phyloP scores from a whole-genome alignment of 495 filamentous ascomycete species.

The Aspergillus diversus region DNA sequence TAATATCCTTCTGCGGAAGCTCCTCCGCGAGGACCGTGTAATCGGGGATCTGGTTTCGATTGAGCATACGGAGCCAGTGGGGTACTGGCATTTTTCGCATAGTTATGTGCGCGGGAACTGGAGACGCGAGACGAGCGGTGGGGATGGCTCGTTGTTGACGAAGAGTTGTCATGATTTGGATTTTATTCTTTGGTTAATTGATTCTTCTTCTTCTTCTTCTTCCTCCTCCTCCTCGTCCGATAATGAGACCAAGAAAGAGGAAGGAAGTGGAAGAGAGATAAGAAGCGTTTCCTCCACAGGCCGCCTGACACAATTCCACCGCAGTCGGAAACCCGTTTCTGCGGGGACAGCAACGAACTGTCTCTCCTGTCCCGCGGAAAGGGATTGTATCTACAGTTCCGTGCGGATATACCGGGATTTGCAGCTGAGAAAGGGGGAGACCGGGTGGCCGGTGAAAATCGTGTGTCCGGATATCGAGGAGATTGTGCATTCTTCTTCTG shows the following conservation, averaged over 20 bases:
- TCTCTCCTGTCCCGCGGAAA: conserved; percentile 73
- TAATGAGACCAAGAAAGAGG: not conserved
- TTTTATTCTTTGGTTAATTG: conserved; percentile 79
- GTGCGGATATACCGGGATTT: conserved; percentile 72
- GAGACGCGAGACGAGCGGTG: conserved; percentile 68
- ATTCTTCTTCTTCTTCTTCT: conserved; percentile 34
- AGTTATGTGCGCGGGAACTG: conserved; percentile 94
- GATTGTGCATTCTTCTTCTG: conserved; percentile 21
- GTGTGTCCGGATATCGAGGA: conserved; percentile 92
- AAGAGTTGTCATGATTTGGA: conserved; percentile 97
- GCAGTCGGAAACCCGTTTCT: conserved; percentile 67
- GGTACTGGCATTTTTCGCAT: conserved; percentile 96
- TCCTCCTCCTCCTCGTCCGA: not conserved
- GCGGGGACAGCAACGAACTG: conserved; percentile 88
- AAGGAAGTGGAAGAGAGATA: not conserved
- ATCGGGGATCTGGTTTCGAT: conserved; percentile 88
- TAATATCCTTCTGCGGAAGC: conserved; percentile 78
- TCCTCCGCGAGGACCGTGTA: conserved; percentile 67
- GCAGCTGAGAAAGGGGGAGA: conserved; percentile 62
- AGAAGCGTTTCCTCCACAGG: conserved; percentile 67
- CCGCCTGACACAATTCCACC: conserved; percentile 65
- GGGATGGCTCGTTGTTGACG: conserved; percentile 70
- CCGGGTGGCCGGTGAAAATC: conserved; percentile 81
- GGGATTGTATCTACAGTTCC: conserved; percentile 79
- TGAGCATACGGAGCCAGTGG: conserved; percentile 91